These are phyloP conservation scores for Lagenidium sp. DNA, from an alignment of 352 stramenopile genomes.

Conservation along the genomic window DNA sequence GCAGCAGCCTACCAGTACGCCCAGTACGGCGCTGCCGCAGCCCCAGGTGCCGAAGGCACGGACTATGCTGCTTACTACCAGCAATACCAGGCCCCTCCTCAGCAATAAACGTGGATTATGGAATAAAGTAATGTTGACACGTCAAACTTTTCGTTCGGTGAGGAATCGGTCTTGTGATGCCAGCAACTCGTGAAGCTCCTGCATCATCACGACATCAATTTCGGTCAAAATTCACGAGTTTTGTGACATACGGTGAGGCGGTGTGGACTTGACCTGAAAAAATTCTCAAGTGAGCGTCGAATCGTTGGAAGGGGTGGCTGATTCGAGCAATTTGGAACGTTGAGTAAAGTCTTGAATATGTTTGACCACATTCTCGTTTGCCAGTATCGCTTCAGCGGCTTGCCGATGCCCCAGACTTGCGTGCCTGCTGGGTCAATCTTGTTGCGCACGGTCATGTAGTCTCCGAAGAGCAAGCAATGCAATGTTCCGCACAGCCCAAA, in stretches of 20 bases:
- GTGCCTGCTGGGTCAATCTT: slow-evolving; percentile 14
- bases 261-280: slow-evolving; percentile 29
- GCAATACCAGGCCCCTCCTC: slow-evolving; percentile 9
- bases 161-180: slow-evolving; percentile 45
- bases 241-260: slow-evolving; percentile 28
- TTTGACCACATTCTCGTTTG: slow-evolving; percentile 57
- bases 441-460: slow-evolving; percentile 72
- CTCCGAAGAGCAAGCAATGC: slow-evolving; percentile 78
- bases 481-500: slow-evolving; percentile 71
- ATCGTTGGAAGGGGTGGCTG: slow-evolving; percentile 48
- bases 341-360: slow-evolving; percentile 65
- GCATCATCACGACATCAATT: background rate
- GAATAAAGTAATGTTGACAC: too few relatives aligned
- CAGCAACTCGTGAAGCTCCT: slow-evolving; percentile 52
- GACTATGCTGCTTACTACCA: slow-evolving; percentile 9
- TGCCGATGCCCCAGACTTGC: slow-evolving; percentile 32
- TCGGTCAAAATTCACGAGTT: background rate
- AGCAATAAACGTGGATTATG: background rate
- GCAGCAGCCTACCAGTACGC: slow-evolving; percentile 10
- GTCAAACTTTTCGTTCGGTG: slow-evolving; percentile 26
- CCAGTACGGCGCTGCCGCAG: slow-evolving; percentile 8
- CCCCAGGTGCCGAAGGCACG: background rate
- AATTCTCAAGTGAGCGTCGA: slow-evolving; percentile 40
- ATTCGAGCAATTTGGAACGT: slow-evolving; percentile 50
- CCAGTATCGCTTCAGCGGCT: slow-evolving; percentile 78